A percentile compares a stretch with the other conserved stretches of the same genome.
These are phyloP conservation scores for Diaporthe humulicola DNA, from an alignment of 2,329 filamentous ascomycete genomes.

Conservation along the genomic window DNA sequence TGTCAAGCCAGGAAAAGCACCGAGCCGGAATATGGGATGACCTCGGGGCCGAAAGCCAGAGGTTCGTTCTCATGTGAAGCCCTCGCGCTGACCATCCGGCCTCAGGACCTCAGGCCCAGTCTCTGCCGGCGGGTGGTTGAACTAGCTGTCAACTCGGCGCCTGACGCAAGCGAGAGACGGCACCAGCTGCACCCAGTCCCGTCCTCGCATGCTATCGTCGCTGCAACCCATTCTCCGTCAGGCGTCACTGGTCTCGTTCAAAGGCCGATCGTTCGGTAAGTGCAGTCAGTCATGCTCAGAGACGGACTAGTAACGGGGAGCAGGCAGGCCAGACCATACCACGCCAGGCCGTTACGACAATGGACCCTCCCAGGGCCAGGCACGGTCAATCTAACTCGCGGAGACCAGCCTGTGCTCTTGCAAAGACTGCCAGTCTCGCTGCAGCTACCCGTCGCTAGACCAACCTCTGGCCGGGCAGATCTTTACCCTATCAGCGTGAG, in stretches of 20 bases:
- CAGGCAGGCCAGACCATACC: conserved; percentile 37
- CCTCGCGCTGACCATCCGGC: conserved; percentile 24
- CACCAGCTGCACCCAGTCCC: conserved; percentile 27
- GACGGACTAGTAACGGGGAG: conserved; percentile 32
- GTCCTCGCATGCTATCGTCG: background rate
- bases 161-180: conserved; percentile 24
- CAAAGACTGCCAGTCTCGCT: conserved; percentile 51
- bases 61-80: conserved; percentile 22
- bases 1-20: conserved; percentile 44
- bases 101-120: background rate
- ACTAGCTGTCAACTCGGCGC: conserved; percentile 26
- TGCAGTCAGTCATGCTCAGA: conserved; percentile 27
- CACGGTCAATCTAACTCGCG: conserved; percentile 50
- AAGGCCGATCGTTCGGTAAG: conserved; percentile 16
- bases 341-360: conserved; percentile 41
- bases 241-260: conserved; percentile 28
- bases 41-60: conserved; percentile 47
- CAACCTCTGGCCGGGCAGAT: conserved; percentile 51
- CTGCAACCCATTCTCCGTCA: conserved; percentile 33
- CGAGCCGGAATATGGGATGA: conserved; percentile 34
- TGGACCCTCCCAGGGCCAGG: conserved; percentile 44
- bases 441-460: conserved; percentile 56
- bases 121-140: conserved; percentile 31
- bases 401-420: conserved; percentile 49
- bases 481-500: conserved; percentile 55